Base-by-base conservation (phyloP, 108 stramenopile species). In the Cyclotella baltica region DNA sequence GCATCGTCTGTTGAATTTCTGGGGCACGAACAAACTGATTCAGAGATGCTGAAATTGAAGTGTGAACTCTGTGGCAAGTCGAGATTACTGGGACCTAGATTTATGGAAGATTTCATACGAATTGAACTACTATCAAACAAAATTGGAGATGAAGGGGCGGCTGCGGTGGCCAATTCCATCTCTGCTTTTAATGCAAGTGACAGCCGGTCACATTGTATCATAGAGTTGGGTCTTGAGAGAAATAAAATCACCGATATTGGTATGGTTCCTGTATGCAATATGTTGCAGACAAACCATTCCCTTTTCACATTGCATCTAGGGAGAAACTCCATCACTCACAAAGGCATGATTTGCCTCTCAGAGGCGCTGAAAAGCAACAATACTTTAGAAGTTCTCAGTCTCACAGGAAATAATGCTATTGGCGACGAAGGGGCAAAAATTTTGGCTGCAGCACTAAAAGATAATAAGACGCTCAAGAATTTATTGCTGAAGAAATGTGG, bases 401-500 rank as follows among this genome's bases (percentile, higher is more conserved):
- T 75, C 6, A 57, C 53, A 4, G 65, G 75, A 2, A 75, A 75
- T 47, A 29, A 27, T 16, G 33, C 35, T 4, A 67, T 75, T 75
- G 66, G 66, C 19, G 75, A 75, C 52, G 28, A 34, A 58, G 75
- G 75, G 18, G 65, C 65, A 9, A 29, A 6, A 11, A 30, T 33
- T 34, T 35, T 75, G 53, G 65, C 33, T 22, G 25, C 43, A 11
- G 31, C 65, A 34, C 63, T 75, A 2, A 34, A 22, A 18, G 66
- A 1, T 43, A 75, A 75, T 34, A 37, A 38, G 5, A 48, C 75
- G 3, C 63, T 75, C 28, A 67, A 63, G 18, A 75, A 65, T 31
- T 20, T 75, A 38, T 50, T 75, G 29, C 66, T 75, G 20, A 67
- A 50, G 5, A 75, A 75, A 33, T 75, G 75, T 31, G 65, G 65